A percentile compares a stretch with the other conserved stretches of the same genome.
Conservation (phyloP, 306 rosid species). For the Echinosophora koreensis region DNA sequence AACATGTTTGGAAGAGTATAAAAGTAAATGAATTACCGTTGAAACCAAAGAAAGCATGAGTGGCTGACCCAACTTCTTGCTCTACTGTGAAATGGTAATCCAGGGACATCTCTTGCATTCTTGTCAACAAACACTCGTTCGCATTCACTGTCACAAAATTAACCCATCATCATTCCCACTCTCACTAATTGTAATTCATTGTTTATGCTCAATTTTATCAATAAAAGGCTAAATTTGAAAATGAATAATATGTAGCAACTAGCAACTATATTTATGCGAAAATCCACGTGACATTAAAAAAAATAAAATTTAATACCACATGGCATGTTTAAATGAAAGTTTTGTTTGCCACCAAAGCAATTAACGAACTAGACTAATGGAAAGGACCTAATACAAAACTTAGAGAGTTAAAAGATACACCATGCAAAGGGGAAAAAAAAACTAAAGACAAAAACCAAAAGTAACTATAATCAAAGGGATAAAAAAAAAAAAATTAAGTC, state of each 20-base stretch:
- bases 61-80: conserved; percentile 99
- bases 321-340: too few species aligned
- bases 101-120: conserved; percentile 99
- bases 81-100: conserved; percentile 98
- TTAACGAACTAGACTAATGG: too few species aligned
- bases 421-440: too few species aligned
- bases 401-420: too few species aligned
- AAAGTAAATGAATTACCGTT: conserved; percentile 60
- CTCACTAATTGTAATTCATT: not conserved
- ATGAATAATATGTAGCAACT: not conserved
- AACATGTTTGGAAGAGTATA: not conserved
- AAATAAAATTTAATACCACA: too few species aligned
- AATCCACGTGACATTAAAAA: too few species aligned
- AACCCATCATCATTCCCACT: not conserved
- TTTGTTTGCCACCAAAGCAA: too few species aligned
- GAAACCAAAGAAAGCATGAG: conserved; percentile 99
- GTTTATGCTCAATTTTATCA: not conserved
- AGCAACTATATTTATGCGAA: not conserved
- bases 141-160: conserved; percentile 72
- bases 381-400: too few species aligned
- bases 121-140: conserved; percentile 86
- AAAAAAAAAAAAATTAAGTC: not conserved
- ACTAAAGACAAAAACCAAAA: too few species aligned
- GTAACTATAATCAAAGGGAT: too few species aligned
- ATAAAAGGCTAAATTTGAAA: not conserved